These are phyloP conservation scores for Penicillium simplicissimum DNA, from an alignment of 495 filamentous ascomycete genomes.

Conservation along the genomic window DNA sequence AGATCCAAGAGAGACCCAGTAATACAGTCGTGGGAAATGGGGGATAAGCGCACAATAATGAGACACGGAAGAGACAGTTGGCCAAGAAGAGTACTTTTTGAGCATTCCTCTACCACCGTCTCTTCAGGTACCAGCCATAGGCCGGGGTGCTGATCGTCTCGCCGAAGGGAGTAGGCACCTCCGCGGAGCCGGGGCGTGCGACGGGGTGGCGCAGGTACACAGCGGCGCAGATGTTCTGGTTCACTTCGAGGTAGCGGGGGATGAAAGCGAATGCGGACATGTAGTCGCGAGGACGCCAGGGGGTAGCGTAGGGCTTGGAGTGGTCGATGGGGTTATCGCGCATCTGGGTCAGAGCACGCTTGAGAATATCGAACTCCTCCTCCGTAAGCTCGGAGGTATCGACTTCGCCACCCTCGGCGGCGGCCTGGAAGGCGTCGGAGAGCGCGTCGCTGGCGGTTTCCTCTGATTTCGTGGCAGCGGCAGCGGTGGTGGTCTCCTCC, in stretches of 20 bases:
- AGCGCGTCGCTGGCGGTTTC: constrained; percentile 33
- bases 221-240: constrained; percentile 91
- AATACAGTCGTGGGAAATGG: constrained; percentile 39
- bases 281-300: constrained; percentile 84
- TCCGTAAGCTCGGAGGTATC: constrained; percentile 42
- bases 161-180: constrained; percentile 87
- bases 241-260: constrained; percentile 93
- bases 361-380: constrained; percentile 44
- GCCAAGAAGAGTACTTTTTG: not conserved
- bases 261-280: constrained; percentile 94
- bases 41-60: constrained; percentile 12
- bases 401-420: constrained; percentile 40
- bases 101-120: constrained; percentile 57
- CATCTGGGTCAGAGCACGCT: constrained; percentile 53
- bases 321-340: constrained; percentile 73
- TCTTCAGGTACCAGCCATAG: constrained; percentile 90
- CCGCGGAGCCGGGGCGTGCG: constrained; percentile 79
- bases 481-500: constrained; percentile 8
- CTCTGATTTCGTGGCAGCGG: constrained; percentile 20
- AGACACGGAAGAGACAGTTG: constrained; percentile 18
- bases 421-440: constrained; percentile 46
- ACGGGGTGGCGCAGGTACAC: constrained; percentile 96
- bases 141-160: constrained; percentile 66
- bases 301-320: constrained; percentile 83
- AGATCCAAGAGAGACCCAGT: constrained; percentile 37